These are phyloP conservation scores for Pseudogymnoascus sp. DNA, from an alignment of 2,329 filamentous ascomycete species.

Conservation along the genomic window DNA sequence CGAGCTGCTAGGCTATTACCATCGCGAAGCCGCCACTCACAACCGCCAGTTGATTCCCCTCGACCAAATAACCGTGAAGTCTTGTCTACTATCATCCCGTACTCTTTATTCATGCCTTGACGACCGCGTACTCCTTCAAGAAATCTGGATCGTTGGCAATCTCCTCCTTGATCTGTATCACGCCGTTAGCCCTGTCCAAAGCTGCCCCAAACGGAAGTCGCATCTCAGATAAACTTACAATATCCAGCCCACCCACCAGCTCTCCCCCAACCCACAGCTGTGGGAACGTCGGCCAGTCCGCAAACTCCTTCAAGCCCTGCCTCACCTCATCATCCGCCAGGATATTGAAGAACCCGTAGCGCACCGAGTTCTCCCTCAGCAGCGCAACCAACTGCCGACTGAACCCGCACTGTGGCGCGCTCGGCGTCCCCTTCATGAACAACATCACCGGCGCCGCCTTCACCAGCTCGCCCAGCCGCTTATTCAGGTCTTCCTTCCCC, in stretches of 20 bases:
- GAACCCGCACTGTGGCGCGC: constrained; percentile 83
- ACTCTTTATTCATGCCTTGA: constrained; percentile 15
- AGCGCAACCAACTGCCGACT: constrained; percentile 82
- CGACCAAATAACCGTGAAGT: neutral
- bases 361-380: constrained; percentile 79
- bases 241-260: constrained; percentile 87
- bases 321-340: constrained; percentile 94
- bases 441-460: constrained; percentile 97
- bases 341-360: constrained; percentile 99
- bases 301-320: constrained; percentile 91
- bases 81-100: neutral
- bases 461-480: constrained; percentile 74
- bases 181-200: constrained; percentile 11
- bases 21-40: neutral
- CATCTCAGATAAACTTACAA: constrained; percentile 55
- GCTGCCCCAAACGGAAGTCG: neutral
- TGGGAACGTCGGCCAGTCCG: constrained; percentile 98
- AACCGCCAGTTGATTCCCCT: neutral
- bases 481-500: constrained; percentile 76
- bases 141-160: constrained; percentile 77
- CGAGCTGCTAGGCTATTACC: neutral
- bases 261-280: constrained; percentile 90
- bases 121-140: constrained; percentile 62
- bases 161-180: constrained; percentile 78
- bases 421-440: constrained; percentile 96